phyloP scores from a whole-genome alignment of 106 monocot species.

The Dendrobium catenatum region DNA sequence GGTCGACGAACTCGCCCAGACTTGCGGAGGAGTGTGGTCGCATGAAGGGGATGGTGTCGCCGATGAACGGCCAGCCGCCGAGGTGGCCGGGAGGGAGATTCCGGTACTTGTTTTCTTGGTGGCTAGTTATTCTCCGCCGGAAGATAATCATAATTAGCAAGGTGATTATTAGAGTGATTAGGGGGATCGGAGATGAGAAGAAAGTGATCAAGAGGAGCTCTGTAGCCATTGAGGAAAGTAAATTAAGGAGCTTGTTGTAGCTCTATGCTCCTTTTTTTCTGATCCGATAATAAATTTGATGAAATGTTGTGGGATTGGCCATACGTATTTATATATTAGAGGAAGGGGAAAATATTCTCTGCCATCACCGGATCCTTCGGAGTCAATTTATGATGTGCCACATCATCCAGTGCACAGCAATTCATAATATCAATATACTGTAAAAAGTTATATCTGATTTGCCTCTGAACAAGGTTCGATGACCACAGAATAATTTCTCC shows the following conservation, averaged over 20 bases:
- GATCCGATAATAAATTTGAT: neutral
- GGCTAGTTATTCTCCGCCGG: neutral
- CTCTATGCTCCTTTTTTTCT: neutral
- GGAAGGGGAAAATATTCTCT: too few relatives aligned
- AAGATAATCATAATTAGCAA: neutral
- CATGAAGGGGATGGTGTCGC: conserved; percentile 37
- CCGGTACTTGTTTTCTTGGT: neutral
- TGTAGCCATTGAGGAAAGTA: conserved; percentile 11
- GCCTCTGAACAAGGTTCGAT: rapidly evolving
- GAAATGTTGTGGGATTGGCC: neutral
- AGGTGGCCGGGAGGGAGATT: conserved; percentile 32
- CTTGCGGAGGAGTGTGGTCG: conserved; percentile 26
- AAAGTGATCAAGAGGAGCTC: conserved; percentile 17
- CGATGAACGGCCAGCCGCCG: conserved; percentile 35
- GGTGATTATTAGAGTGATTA: conserved; percentile 7
- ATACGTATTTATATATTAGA: too few relatives aligned
- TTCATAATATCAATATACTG: too few relatives aligned
- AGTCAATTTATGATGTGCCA: too few relatives aligned
- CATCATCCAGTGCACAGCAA: too few relatives aligned
- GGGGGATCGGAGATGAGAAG: conserved; percentile 8
- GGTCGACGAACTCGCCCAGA: conserved; percentile 21
- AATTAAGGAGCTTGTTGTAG: neutral
- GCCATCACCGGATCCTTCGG: too few relatives aligned
- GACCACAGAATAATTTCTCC: too few relatives aligned
- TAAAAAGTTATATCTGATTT: too few relatives aligned